Evolutionary conservation across 2,329 filamentous ascomycete genomes (phyloP).

Genomic region (Hypoxylon sp.): DNA sequence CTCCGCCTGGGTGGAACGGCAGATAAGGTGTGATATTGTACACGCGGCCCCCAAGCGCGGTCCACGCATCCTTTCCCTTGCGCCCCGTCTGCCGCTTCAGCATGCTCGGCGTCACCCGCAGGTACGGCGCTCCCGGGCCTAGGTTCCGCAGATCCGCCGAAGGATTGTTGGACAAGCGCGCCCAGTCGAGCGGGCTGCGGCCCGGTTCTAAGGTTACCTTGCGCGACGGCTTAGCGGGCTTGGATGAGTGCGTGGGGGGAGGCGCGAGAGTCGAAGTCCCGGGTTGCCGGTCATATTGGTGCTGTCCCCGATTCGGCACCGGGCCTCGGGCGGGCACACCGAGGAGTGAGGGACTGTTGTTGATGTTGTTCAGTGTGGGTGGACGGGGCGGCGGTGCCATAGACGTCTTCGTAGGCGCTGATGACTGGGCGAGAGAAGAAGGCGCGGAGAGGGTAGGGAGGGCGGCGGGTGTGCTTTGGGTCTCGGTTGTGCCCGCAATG

Average conservation of each 20-base stretch:
- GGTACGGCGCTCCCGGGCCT: conserved; percentile 65
- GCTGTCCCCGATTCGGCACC: conserved; percentile 59
- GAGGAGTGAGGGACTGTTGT: conserved; percentile 38
- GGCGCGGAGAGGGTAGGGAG: conserved; percentile 40
- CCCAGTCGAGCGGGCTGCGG: conserved; percentile 97
- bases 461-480: conserved; percentile 23
- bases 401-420: conserved; percentile 13
- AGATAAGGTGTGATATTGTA: conserved; percentile 95
- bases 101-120: conserved; percentile 86
- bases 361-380: conserved; percentile 47
- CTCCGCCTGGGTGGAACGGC: conserved; percentile 90
- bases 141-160: conserved; percentile 77
- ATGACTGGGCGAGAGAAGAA: conserved; percentile 23
- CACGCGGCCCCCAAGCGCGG: conserved; percentile 87
- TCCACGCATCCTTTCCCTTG: conserved; percentile 91
- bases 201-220: conserved; percentile 90
- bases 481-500: conserved; percentile 41
- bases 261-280: conserved; percentile 64
- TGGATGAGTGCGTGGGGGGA: conserved; percentile 67
- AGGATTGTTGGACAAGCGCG: conserved; percentile 76
- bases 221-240: conserved; percentile 70
- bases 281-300: conserved; percentile 48
- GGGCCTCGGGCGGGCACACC: conserved; percentile 50
- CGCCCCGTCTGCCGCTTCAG: conserved; percentile 85
- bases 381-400: conserved; percentile 49